Evolutionary conservation across 257 asterid species (phyloP).

Genomic region (Scutellaria barbata): DNA sequence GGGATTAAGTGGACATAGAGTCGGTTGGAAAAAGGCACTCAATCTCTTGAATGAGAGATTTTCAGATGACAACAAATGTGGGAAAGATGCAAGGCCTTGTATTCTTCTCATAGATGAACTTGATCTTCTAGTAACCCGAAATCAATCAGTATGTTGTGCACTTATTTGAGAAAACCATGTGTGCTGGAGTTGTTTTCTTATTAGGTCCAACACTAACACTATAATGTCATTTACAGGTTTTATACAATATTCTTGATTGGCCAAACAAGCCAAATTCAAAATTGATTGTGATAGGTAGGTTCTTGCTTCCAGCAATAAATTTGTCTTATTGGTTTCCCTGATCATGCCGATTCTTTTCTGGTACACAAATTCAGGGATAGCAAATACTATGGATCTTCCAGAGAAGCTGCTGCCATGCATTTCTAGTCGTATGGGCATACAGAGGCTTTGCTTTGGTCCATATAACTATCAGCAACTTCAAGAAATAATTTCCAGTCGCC

Average conservation of each 20-base stretch:
- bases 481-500: conserved; percentile 85
- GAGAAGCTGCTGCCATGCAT: conserved; percentile 96
- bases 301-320: conserved; percentile 23
- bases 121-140: conserved; percentile 92
- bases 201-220: conserved; percentile 1
- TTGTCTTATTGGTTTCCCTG: conserved; percentile 18
- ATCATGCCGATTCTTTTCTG: conserved; percentile 25
- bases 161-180: conserved; percentile 16
- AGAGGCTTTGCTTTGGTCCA: conserved; percentile 98
- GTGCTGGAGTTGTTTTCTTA: conserved; percentile 3
- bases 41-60: conserved; percentile 75
- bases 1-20: conserved; percentile 85
- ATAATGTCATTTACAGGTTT: conserved; percentile 57
- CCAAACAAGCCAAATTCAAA: conserved; percentile 90
- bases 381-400: conserved; percentile 99
- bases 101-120: conserved; percentile 94
- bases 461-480: conserved; percentile 92
- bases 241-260: conserved; percentile 98
- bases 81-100: conserved; percentile 74
- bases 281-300: conserved; percentile 81
- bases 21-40: conserved; percentile 97
- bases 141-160: conserved; percentile 70
- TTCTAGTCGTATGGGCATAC: conserved; percentile 99
- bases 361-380: conserved; percentile 68
- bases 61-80: conserved; percentile 60